Base-by-base conservation (phyloP, 2,329 filamentous ascomycete genomes). In the Rutstroemia sp. region DNA sequence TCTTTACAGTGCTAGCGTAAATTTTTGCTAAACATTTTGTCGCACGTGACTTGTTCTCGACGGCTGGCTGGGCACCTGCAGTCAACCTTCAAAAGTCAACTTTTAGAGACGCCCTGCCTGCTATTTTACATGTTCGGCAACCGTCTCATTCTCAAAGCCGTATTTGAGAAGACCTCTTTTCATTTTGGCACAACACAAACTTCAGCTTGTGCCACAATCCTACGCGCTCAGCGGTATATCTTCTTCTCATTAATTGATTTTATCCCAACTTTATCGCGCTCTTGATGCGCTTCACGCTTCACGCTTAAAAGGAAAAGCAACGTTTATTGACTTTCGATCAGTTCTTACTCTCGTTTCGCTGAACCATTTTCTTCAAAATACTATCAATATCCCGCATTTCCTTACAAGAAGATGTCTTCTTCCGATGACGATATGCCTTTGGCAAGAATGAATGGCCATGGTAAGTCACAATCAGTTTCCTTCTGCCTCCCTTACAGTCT, bases 401-500 rank as follows among this genome's bases (percentile, higher is more conserved):
- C 51, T 51, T 62, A 61, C 53, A 77, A 63, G 60, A 83, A 23
- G 23, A 23, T 82, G 79, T 74, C 73, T 69, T 79, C 75, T 54
- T 94, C 90, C 30, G 90, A 92, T 67, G 90, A 95, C 69, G 90
- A 95, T 72, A 81, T 80, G 75, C 91, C 91, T 72, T 81, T 95
- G 65, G 81, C 87, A 62, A 82, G 78, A 58, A 71, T 69, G 72
- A 88, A 88, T 74, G 85, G 84, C 59, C 77, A 82, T 66, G 75
- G 89, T 92, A 76, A 82, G 88, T 81, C 61, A 30, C 50, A 51
- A 54, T 19, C 34, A 18, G 16, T 23, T 56, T 52, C 38, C 49
- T 25, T 52, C 27, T 46, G 21, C 51, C 58, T 48, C 52, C 47
- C 27, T 51, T 57, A 52, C 39, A 56, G 19, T 38, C 27, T 25